phyloP scores from a whole-genome alignment of 2,329 filamentous ascomycete genomes.

The Colletotrichum musicola region DNA sequence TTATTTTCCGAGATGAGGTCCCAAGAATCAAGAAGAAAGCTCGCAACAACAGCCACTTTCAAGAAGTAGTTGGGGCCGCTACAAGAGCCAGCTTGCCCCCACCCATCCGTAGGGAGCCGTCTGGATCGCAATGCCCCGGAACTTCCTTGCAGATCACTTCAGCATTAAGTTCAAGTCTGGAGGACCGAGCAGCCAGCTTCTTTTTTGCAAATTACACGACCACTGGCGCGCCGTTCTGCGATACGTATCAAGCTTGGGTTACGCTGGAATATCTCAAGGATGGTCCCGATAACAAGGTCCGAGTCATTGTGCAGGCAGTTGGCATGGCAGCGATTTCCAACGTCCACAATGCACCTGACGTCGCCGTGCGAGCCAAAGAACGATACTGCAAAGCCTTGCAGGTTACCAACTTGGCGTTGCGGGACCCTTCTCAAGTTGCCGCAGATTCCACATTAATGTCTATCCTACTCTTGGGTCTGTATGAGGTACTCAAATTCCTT shows the following conservation, averaged over 20 bases:
- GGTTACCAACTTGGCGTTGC: slow-evolving; percentile 29
- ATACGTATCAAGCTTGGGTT: slow-evolving; percentile 41
- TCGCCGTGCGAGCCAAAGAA: slow-evolving; percentile 39
- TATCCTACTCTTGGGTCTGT: slow-evolving; percentile 44
- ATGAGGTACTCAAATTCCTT: slow-evolving; percentile 39
- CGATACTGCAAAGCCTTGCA: slow-evolving; percentile 41
- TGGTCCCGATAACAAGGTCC: slow-evolving; percentile 21
- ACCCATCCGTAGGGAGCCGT: not conserved
- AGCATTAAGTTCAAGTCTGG: not conserved
- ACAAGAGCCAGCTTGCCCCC: not conserved
- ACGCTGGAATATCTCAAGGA: slow-evolving; percentile 33
- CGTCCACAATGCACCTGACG: slow-evolving; percentile 38
- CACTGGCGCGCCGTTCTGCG: slow-evolving; percentile 40
- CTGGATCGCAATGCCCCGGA: too few relatives aligned
- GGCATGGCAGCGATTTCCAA: slow-evolving; percentile 46
- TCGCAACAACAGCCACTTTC: not conserved
- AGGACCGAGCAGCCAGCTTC: slow-evolving; percentile 41
- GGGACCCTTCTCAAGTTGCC: slow-evolving; percentile 33
- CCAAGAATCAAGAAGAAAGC: slow-evolving; percentile 39
- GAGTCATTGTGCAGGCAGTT: slow-evolving; percentile 43
- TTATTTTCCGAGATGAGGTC: slow-evolving; percentile 45
- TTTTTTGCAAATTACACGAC: slow-evolving; percentile 44
- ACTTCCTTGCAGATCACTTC: not conserved
- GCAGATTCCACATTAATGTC: slow-evolving; percentile 43
- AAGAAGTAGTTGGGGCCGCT: not conserved